phyloP scores from a whole-genome alignment of 805 yeast species.

The Candida coquimbonensis region DNA sequence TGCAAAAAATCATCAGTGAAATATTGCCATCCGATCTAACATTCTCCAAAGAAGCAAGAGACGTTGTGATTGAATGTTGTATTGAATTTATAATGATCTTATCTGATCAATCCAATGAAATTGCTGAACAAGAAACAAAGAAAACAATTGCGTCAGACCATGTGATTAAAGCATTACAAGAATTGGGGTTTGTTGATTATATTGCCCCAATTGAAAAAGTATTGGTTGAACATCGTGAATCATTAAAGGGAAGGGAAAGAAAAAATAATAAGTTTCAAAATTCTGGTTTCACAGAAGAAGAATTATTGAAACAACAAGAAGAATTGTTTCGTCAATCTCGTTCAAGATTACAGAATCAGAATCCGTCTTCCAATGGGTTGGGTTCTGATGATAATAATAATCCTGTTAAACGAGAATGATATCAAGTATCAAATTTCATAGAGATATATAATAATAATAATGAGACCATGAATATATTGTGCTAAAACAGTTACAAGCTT shows the following conservation, averaged over 20 bases:
- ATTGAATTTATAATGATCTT: conserved; percentile 93
- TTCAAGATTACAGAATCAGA: conserved; percentile 45
- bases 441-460: neutral
- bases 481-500: neutral
- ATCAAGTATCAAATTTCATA: neutral
- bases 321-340: conserved; percentile 79
- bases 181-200: conserved; percentile 81
- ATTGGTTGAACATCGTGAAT: conserved; percentile 80
- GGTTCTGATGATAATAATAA: conserved; percentile 1
- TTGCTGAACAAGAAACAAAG: conserved; percentile 92
- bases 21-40: conserved; percentile 83
- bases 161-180: conserved; percentile 81
- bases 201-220: conserved; percentile 75
- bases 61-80: conserved; percentile 92
- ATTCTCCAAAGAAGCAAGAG: conserved; percentile 89
- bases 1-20: conserved; percentile 88
- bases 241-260: conserved; percentile 81
- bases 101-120: conserved; percentile 89
- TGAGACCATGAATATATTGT: neutral
- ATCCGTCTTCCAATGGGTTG: conserved; percentile 1
- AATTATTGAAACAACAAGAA: conserved; percentile 84
- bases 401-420: conserved; percentile 5
- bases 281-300: conserved; percentile 89
- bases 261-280: conserved; percentile 90
- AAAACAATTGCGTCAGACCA: conserved; percentile 97